Conservation (phyloP, 23 red algal genomes). For the Gracilaria caudata region DNA sequence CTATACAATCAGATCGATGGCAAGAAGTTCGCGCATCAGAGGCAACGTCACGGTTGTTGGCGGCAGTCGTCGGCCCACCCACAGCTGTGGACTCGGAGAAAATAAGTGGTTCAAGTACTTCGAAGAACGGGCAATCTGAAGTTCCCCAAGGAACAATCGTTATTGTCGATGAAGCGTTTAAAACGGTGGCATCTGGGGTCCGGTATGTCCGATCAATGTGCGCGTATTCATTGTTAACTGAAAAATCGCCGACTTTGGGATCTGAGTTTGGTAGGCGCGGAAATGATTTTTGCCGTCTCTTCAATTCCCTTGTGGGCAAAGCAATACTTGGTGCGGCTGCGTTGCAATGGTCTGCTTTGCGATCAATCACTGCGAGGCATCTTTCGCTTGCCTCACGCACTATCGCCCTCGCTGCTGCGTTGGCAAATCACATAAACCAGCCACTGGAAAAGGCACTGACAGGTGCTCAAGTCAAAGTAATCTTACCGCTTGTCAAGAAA, state of each 20-base stretch:
- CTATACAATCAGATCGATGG: constrained; percentile 58
- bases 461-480: constrained; percentile 24
- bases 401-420: constrained; percentile 55
- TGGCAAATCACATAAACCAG: constrained; percentile 32
- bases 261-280: constrained; percentile 64
- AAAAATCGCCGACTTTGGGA: constrained; percentile 46
- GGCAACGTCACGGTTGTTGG: constrained; percentile 29
- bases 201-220: constrained; percentile 67
- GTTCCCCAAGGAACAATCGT: constrained; percentile 18
- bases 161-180: constrained; percentile 46
- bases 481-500: constrained; percentile 37
- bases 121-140: background rate
- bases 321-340: constrained; percentile 68
- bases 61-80: constrained; percentile 10
- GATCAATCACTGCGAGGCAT: constrained; percentile 85
- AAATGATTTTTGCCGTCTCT: constrained; percentile 59
- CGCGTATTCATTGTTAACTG: constrained; percentile 60
- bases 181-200: constrained; percentile 59
- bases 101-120: background rate
- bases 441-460: constrained; percentile 45
- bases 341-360: constrained; percentile 76
- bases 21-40: constrained; percentile 46
- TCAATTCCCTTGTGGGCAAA: constrained; percentile 57
- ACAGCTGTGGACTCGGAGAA: background rate
- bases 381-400: constrained; percentile 72